Base-by-base conservation (phyloP, 139 green algal genomes). In the Marvania coccoides region DNA sequence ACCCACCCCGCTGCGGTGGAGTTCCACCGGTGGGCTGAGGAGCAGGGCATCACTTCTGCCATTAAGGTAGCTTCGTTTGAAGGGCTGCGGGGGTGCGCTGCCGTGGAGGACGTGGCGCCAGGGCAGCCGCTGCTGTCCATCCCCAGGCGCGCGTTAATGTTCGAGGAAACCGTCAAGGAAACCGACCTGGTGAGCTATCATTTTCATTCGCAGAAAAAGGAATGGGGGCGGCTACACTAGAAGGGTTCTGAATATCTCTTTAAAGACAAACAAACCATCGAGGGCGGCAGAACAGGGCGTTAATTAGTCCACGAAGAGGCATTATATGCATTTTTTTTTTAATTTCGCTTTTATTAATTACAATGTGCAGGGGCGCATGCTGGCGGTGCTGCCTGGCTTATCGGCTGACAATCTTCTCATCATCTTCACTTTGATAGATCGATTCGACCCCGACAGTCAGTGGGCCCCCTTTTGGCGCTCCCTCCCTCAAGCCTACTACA, bases 361-460 rank as follows among this genome's bases (percentile, higher is more conserved):
- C 48, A n/a, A n/a, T n/a, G 9, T 58, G 9, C 61, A 81, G 75
- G 81, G 79, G 29, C 54, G 54, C 37, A 76, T 71, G 53, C 71
- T 88, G 58, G 37, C 28, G 36, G 62, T 60, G 3, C 65, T 88
- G 19, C 74, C 78, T 0, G 69, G 61, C 31, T 33, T 90, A 9
- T 61, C 58, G 23, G 59, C 76, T 19, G 84, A 90, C 58, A 71
- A 70, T 19, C 40, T 83, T 7, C 72, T 82, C 7, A 70, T 90
- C 40, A 57, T 90, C 1, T 90, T 84, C 72, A 90, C 78, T 1
- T 83, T 88, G 71, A 74, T 83, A 38, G 83, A 89, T 30, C 67
- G 83, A 2, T 58, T 39, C 19, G 80, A 87, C 33, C 51, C 65
- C 10, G 83, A 89, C 36, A 73, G 79, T 10, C 12, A 28, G 6